Conservation (phyloP, 2,329 filamentous ascomycete species). For the Lecanosticta acicola region DNA sequence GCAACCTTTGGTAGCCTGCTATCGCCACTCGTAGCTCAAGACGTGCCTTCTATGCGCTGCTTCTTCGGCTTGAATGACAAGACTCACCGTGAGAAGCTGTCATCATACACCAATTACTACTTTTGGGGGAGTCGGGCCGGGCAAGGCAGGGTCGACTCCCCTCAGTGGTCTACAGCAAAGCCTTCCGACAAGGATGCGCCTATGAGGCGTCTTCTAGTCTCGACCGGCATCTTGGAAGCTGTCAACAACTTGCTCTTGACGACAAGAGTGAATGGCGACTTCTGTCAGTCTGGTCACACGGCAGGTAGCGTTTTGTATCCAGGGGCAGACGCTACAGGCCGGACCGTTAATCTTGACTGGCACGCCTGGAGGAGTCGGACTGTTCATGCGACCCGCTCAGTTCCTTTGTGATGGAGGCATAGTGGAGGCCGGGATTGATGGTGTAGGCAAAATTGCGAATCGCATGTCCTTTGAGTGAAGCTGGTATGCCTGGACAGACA, state of each 20-base stretch:
- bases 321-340: conserved; percentile 41
- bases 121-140: too few species aligned
- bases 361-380: conserved; percentile 38
- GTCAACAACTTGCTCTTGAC: conserved; percentile 40
- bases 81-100: too few species aligned
- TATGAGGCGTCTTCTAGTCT: conserved; percentile 48
- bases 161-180: conserved; percentile 55
- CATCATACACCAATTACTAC: too few species aligned
- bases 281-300: conserved; percentile 40
- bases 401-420: conserved; percentile 32
- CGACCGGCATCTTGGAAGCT: conserved; percentile 38
- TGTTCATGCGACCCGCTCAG: conserved; percentile 29
- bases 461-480: conserved; percentile 31
- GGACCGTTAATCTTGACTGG: conserved; percentile 49
- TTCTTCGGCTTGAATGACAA: too few species aligned
- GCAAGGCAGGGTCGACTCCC: too few species aligned
- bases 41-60: too few species aligned
- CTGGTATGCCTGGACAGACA: too few species aligned
- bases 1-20: too few species aligned
- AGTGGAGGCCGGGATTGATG: conserved; percentile 31
- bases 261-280: conserved; percentile 47
- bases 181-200: conserved; percentile 55
- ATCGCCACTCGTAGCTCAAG: too few species aligned
- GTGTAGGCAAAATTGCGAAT: conserved; percentile 31
- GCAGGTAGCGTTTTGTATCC: conserved; percentile 30